These are phyloP conservation scores for Acacia confusa DNA, from an alignment of 306 rosid species.

Conservation along the genomic window DNA sequence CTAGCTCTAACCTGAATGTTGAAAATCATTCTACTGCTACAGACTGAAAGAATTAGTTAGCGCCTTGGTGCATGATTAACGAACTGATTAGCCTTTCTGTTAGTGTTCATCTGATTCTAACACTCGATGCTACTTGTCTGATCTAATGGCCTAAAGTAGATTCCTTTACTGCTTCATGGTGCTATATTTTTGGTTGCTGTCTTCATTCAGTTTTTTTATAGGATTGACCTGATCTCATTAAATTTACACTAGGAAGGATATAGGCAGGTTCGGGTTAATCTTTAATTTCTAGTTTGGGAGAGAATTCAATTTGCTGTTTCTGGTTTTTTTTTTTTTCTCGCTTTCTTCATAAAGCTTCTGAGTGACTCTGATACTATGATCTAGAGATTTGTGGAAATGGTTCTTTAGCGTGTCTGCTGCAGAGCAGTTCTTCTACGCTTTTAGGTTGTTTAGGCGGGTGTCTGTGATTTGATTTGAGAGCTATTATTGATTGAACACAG, in stretches of 20 bases:
- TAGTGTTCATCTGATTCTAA: background rate
- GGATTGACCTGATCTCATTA: slow-evolving; percentile 6
- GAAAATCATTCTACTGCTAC: background rate
- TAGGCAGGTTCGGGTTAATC: background rate
- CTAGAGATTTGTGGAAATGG: background rate
- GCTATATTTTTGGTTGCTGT: background rate
- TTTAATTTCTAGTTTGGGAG: background rate
- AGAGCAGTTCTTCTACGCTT: background rate
- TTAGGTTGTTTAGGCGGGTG: slow-evolving; percentile 4
- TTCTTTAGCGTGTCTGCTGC: background rate
- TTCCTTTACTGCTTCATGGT: background rate
- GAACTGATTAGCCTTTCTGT: background rate
- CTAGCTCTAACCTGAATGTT: slow-evolving; percentile 10
- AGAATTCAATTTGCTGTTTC: slow-evolving; percentile 4
- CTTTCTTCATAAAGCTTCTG: background rate
- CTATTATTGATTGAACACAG: slow-evolving; percentile 1
- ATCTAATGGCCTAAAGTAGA: background rate
- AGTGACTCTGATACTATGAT: background rate
- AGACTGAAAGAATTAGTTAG: background rate
- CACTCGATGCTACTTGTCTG: background rate
- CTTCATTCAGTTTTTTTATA: background rate
- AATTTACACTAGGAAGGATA: background rate
- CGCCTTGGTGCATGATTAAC: background rate
- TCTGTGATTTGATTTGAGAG: slow-evolving; percentile 12
- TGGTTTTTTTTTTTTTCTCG: background rate